These are phyloP conservation scores for Stenocarpella maydis DNA, from an alignment of 2,329 filamentous ascomycete species.

Conservation along the genomic window DNA sequence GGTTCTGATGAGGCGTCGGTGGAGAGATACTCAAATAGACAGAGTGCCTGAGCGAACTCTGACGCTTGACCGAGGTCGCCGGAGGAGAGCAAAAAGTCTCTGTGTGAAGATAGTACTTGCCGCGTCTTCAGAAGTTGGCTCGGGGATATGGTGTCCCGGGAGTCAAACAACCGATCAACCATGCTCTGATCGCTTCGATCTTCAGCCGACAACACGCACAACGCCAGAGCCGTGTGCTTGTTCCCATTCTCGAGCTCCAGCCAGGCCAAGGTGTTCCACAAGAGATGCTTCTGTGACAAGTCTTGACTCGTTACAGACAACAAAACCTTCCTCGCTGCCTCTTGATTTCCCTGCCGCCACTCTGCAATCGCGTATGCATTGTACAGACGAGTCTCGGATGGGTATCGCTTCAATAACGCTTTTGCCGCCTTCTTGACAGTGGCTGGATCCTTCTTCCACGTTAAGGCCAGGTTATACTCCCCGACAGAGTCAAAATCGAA, in stretches of 20 bases:
- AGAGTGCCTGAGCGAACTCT: constrained; percentile 67
- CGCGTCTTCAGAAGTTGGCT: constrained; percentile 59
- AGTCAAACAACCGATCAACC: constrained; percentile 28
- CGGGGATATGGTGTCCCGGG: constrained; percentile 14
- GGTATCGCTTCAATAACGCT: constrained; percentile 72
- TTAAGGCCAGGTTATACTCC: constrained; percentile 75
- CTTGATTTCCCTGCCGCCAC: constrained; percentile 61
- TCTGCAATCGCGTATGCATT: constrained; percentile 82
- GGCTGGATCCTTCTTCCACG: constrained; percentile 61
- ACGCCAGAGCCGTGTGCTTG: constrained; percentile 45
- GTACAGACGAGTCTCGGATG: constrained; percentile 74
- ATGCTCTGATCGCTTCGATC: not conserved
- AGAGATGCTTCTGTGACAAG: constrained; percentile 54
- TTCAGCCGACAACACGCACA: constrained; percentile 52
- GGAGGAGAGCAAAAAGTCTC: constrained; percentile 64
- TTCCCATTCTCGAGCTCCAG: constrained; percentile 61
- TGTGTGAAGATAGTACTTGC: constrained; percentile 60
- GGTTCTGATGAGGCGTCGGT: constrained; percentile 52
- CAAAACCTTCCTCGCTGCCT: constrained; percentile 71
- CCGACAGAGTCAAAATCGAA: constrained; percentile 62
- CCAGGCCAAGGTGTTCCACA: constrained; percentile 74
- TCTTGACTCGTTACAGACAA: constrained; percentile 64
- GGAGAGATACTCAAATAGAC: constrained; percentile 73
- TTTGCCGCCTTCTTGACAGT: constrained; percentile 76
- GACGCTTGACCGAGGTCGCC: constrained; percentile 58